A percentile compares a stretch with the other conserved stretches of the same genome.
Evolutionary conservation across 352 stramenopile genomes (phyloP).

Genomic region (Pythium grandisporangium): DNA sequence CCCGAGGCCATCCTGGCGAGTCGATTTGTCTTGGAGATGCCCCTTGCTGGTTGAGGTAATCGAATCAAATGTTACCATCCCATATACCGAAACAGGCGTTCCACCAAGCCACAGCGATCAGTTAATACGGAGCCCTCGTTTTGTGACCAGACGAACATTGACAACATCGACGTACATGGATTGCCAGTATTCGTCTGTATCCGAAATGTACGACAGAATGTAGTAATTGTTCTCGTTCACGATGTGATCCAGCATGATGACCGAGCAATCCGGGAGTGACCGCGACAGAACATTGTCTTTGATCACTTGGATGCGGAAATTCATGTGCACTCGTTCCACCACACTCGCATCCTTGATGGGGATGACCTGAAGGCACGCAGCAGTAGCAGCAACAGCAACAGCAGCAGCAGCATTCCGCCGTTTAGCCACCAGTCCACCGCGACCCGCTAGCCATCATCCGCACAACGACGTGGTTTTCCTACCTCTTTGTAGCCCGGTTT

Average conservation of each 20-base stretch:
- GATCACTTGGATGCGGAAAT: constrained; percentile 84
- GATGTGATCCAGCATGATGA: constrained; percentile 75
- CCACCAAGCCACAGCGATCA: too few species aligned
- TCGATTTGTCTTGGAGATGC: constrained; percentile 27
- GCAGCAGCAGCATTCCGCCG: too few species aligned
- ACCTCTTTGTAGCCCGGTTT: constrained; percentile 61
- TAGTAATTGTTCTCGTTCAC: constrained; percentile 82
- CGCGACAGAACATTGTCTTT: constrained; percentile 80
- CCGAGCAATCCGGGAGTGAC: constrained; percentile 62
- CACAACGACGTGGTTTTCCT: too few species aligned
- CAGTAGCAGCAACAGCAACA: too few species aligned
- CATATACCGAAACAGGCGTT: too few species aligned
- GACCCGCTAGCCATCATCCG: too few species aligned
- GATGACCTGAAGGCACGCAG: constrained; percentile 39
- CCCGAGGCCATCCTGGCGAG: constrained; percentile 38
- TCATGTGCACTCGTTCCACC: constrained; percentile 71
- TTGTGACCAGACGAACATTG: neutral
- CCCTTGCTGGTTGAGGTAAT: constrained; percentile 29
- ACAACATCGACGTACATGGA: constrained; percentile 29
- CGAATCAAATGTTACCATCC: too few species aligned
- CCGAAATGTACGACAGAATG: constrained; percentile 75
- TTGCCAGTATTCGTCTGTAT: constrained; percentile 63
- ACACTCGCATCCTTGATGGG: constrained; percentile 49
- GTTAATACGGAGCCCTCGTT: neutral
- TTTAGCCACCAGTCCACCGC: too few species aligned